Base-by-base conservation (phyloP, 1,284 basidiomycete genomes). In the Cutaneotrichosporon mucoides region DNA sequence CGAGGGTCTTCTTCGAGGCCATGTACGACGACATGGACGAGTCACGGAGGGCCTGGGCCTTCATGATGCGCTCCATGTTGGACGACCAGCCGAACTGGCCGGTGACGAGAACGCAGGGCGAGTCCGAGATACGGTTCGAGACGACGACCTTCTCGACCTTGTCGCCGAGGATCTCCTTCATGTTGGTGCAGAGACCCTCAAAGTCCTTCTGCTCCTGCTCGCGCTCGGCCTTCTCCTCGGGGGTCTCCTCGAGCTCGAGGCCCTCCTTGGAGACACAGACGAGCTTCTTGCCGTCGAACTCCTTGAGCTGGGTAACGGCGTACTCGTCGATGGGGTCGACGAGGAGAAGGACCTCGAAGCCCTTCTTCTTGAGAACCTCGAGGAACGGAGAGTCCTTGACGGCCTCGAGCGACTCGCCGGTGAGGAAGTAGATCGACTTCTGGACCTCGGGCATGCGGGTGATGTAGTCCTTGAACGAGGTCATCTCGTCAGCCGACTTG, bases 31-130 rank as follows among this genome's bases (percentile, higher is more conserved):
- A 97, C 95, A 99, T 97, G 64, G 91, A 94, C 33, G 94, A 93
- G 79, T 99, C 95, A 71, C 95, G 91, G 62, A 98, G 88, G 50
- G 95, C 95, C 82, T 99, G 96, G 13, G 95, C 94, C 83, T 97
- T 97, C 96, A 99, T 99, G 84, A 99, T 97, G 79, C 95, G 90
- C 81, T 97, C 92, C 94, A 98, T 97, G 86, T 98, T 98, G 67
- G 94, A 93, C 50, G 93, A 97, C 96, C 96, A 99, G 64, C 95
- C 94, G 79, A 97, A 99, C 79, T 97, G 93, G 66, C 94, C 95
- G 67, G 96, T 98, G 76, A 98, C 95, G 73, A 96, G 88, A 45
- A 96, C 92, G 75, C 92, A 95, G 59, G 93, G 93, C 35, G 93
- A 96, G 81, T 95, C 91, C 73, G 86, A 84, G 83, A 97, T 94